Evolutionary conservation across 2,329 filamentous ascomycete genomes (phyloP), one percentile per base, ranked within the genome.

Genomic region (Eutypa lata): DNA sequence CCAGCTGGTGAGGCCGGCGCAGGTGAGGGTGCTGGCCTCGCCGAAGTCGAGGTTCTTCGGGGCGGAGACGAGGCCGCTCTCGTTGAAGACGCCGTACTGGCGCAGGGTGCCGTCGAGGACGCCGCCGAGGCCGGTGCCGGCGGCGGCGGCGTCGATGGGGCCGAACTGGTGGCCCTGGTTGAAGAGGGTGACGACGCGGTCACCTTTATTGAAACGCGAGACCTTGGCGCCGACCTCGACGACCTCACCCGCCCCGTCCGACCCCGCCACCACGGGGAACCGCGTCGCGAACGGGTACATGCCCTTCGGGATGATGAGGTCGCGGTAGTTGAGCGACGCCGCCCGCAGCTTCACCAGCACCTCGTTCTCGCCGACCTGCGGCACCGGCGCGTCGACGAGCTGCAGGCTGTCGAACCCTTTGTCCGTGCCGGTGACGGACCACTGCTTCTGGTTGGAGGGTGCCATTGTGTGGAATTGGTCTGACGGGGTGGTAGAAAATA

Each of bases 101-200:
- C 87, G 81, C 24, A 93, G 76, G 0, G 80, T 81, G 53, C 90
- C 90, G 61, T 91, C 82, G 1, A 88, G 52, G 11, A 76, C 76
- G 47, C 87, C 88, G 51, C 89, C 89, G 1, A 91, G 79, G 2
- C 87, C 87, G 1, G 83, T 83, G 1, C 55, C 51, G 5, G 72
- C 52, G 24, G 69, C 71, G 1, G 57, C 54, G 2, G 52, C 13
- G 33, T 68, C 68, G n/a, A 77, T 55, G 24, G 71, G 55, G 1
- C 79, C 79, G 54, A 67, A 73, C 52, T 79, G 71, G 60, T 82
- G 78, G 50, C 67, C 71, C 63, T 82, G 79, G 71, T 78, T 80
- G 71, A 89, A 89, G 59, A 88, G 77, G 2, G 84, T 87, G 51
- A 76, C 64, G 51, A 84, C 78, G 43, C 74, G 72, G 68, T 83